These are phyloP conservation scores for Erysimum pusillum DNA, from an alignment of 441 rosid genomes.

Conservation along the genomic window DNA sequence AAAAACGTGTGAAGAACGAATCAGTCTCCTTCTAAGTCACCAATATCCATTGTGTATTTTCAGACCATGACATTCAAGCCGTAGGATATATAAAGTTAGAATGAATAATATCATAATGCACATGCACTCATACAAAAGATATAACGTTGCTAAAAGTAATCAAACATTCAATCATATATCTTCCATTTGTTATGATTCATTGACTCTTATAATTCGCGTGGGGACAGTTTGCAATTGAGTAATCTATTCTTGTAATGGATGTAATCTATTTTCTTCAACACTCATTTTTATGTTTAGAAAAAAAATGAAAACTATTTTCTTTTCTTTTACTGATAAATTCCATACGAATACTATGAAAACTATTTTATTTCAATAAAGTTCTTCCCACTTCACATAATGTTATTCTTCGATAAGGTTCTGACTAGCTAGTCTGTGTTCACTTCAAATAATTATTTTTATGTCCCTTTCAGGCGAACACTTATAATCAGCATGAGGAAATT, in stretches of 20 bases:
- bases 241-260: slow-evolving; percentile 15
- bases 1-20: background rate
- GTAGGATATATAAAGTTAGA: too few species aligned
- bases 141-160: slow-evolving; percentile 25
- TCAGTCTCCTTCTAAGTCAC: slow-evolving; percentile 7
- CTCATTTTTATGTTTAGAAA: background rate
- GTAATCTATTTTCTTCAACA: slow-evolving; percentile 30
- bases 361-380: slow-evolving; percentile 16
- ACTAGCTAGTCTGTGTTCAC: slow-evolving; percentile 4
- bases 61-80: slow-evolving; percentile 7
- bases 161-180: slow-evolving; percentile 20
- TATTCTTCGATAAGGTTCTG: slow-evolving; percentile 7
- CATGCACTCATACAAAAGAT: slow-evolving; percentile 5
- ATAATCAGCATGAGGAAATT: background rate
- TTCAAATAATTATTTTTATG: background rate
- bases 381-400: slow-evolving; percentile 3
- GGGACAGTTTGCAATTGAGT: slow-evolving; percentile 30
- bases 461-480: slow-evolving; percentile 25
- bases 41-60: background rate
- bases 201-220: slow-evolving; percentile 9
- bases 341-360: background rate
- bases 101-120: background rate
- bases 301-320: background rate
- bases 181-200: slow-evolving; percentile 8
- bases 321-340: too few species aligned